Base-by-base conservation (phyloP, 768 basidiomycete species). In the Pleurotus djamor region DNA sequence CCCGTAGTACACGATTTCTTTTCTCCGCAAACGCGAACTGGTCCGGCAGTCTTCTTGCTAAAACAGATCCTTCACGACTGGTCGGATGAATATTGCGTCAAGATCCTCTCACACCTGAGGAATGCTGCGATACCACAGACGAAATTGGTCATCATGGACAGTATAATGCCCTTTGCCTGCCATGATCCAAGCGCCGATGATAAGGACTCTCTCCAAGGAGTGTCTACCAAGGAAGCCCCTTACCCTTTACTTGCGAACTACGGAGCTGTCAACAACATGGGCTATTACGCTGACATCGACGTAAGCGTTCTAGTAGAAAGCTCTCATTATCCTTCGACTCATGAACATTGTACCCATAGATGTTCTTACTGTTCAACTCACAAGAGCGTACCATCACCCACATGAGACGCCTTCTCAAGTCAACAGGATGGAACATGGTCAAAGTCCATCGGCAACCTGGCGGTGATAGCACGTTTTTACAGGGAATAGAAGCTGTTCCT, bases 11-110 rank as follows among this genome's bases (percentile, higher is more conserved):
- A 78, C 36, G 59, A 76, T 67, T 77, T 79, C 65, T 74, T 79
- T 57, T 58, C 57, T 1, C 77, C 79, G 61, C 74, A 75, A 1
- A 58, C 70, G 37, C 66, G 60, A 32, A 65, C 74, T 28, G 74
- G 73, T 4, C 63, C 69, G 0, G 73, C 77, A 1, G 21, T 28
- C 21, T 80, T 74, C 63, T 58, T 79, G 38, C 28, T 77, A 16
- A 68, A 72, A 7, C 58, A 65, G 35, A 69, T 77, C 37, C 59
- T 78, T 21, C 77, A 80, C 63, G 72, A 78, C 60, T 77, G 77
- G 76, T 60, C 74, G 3, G 73, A 77, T 59, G 58, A 65, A 0
- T 66, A 71, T 41, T 65, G 62, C 49, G 43, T 56, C 14, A 63
- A 66, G 37, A 74, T 79, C 58, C 66, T 80, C 9, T 61, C 63